Evolutionary conservation across 495 filamentous ascomycete species (phyloP), one percentile per base, ranked within the genome.

Genomic region (Tuber indicum): DNA sequence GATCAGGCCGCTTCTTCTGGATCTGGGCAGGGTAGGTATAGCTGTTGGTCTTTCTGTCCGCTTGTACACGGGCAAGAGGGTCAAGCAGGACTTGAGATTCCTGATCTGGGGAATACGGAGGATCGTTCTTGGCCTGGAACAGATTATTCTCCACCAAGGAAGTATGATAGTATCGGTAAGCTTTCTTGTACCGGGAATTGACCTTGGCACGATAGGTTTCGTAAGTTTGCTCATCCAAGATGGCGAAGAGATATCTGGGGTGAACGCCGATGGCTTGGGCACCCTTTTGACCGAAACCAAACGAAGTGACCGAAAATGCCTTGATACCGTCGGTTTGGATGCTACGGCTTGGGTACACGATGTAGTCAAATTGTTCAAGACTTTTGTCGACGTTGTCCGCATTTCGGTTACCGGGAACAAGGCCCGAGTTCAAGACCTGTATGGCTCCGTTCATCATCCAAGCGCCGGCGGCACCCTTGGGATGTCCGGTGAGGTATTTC

Each of bases 391-490:
- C 90, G 83, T 99, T 99, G 87, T 99, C 96, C 72, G 96, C 96
- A 81, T 99, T 99, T 79, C 94, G 90, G 87, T 99, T 99, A 72
- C 96, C 96, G 10, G 96, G 96, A 72, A 99, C 96, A 26, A 98
- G 86, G 79, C 96, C 96, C 70, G 88, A 91, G 86, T 98, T 96
- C 80, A 99, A 87, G 73, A 97, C 93, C 85, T 99, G 96, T 84
- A 99, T 86, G 84, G 92, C 93, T 77, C 96, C 96, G 86, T 99
- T 99, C 88, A 98, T 92, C 96, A 98, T 98, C 95, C 95, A 99
- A 70, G 94, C 96, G 85, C 96, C 96, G 72, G 96, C 96, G 82
- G 96, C 95, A 91, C 96, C 96, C 90, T 99, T 99, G 80, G 96
- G 96, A 85, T 99, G 96, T 81, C 96, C 96, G 23, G 96, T 99